Evolutionary conservation across 306 rosid species (phyloP).

Genomic region (Cercis canadensis): DNA sequence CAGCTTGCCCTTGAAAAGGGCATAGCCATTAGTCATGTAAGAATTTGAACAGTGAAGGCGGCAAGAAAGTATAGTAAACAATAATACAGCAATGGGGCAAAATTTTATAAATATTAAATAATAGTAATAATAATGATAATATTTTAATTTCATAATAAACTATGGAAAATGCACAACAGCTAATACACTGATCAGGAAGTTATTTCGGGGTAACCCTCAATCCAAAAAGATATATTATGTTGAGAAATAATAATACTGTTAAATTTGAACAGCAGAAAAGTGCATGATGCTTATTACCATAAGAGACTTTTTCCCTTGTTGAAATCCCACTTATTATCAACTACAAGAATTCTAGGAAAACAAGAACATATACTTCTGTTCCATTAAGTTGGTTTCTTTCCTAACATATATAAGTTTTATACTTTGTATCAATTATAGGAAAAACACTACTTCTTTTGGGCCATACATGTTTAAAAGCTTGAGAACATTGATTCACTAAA

Average conservation of each 20-base stretch:
- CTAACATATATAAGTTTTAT: not conserved
- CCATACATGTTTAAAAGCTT: slow-evolving; percentile 32
- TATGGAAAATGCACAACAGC: not conserved
- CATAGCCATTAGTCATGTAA: not conserved
- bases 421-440: not conserved
- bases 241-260: not conserved
- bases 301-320: not conserved
- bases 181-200: not conserved
- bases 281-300: not conserved
- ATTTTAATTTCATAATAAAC: too few relatives aligned
- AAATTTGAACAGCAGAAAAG: not conserved
- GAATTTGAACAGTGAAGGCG: not conserved
- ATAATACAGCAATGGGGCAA: too few relatives aligned
- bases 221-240: not conserved
- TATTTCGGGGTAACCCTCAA: not conserved
- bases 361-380: slow-evolving; percentile 15
- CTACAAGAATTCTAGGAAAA: slow-evolving; percentile 12
- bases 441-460: slow-evolving; percentile 4
- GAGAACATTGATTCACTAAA: slow-evolving; percentile 28
- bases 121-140: not conserved
- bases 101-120: too few relatives aligned
- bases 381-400: slow-evolving; percentile 14
- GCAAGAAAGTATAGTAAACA: too few relatives aligned
- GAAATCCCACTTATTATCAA: not conserved
- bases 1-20: too few relatives aligned